These are phyloP conservation scores for Rhizopus sp. DNA, from an alignment of 371 early-diverging fungal species.

Conservation along the genomic window DNA sequence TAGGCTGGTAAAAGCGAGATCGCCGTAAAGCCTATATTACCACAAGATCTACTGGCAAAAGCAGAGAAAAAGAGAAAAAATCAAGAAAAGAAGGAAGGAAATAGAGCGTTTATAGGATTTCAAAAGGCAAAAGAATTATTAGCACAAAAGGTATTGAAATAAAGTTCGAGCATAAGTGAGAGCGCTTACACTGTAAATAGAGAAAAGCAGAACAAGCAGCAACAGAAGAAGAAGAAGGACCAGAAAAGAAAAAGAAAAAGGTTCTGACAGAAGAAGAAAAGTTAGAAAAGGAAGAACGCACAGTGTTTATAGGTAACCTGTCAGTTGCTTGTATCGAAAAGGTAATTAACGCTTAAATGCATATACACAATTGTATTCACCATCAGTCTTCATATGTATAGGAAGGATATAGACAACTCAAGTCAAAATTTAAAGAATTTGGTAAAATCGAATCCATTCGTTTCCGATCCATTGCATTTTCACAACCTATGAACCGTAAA, in stretches of 20 bases:
- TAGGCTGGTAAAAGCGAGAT: conserved; percentile 38
- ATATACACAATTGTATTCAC: no score
- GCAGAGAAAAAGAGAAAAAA: conserved; percentile 27
- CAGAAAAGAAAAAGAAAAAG: conserved; percentile 26
- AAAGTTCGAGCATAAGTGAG: conserved; percentile 15
- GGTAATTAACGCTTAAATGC: no score
- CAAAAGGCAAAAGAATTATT: conserved; percentile 31
- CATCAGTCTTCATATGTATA: conserved; percentile 11
- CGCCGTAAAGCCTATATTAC: conserved; percentile 20
- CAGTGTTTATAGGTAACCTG: conserved; percentile 86
- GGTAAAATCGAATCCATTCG: conserved; percentile 86
- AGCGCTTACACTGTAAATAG: conserved; percentile 14
- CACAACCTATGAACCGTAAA: conserved; percentile 69
- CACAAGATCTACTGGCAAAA: conserved; percentile 12
- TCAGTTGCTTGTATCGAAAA: conserved; percentile 48
- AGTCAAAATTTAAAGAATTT: conserved; percentile 63
- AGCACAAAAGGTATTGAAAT: conserved; percentile 30
- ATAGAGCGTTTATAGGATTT: conserved; percentile 36
- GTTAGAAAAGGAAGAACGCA: conserved; percentile 57
- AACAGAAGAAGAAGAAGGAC: conserved; percentile 15
- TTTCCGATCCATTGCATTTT: conserved; percentile 87
- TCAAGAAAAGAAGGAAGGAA: conserved; percentile 28
- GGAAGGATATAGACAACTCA: conserved; percentile 62
- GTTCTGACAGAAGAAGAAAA: conserved; percentile 44
- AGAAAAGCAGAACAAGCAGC: conserved; percentile 21